phyloP scores from a whole-genome alignment of 768 basidiomycete genomes.

The Boletus rubroflammeus region DNA sequence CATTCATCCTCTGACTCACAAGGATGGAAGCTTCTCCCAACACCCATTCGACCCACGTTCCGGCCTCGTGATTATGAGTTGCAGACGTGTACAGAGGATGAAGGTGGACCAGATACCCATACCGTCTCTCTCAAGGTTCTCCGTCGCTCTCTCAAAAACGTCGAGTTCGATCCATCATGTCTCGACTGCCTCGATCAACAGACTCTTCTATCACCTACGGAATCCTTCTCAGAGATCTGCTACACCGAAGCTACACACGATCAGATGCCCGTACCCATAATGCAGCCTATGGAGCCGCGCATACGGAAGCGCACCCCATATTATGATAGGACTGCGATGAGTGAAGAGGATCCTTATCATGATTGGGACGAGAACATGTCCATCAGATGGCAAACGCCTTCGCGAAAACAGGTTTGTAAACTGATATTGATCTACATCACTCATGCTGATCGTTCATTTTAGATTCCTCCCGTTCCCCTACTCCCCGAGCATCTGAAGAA shows the following conservation, averaged over 20 bases:
- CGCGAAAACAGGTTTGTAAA: constrained; percentile 23
- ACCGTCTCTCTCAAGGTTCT: constrained; percentile 32
- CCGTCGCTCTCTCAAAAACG: constrained; percentile 33
- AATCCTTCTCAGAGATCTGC: constrained; percentile 43
- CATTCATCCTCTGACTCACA: constrained; percentile 33
- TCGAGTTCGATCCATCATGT: constrained; percentile 40
- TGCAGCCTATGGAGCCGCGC: constrained; percentile 32
- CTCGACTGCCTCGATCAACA: constrained; percentile 42
- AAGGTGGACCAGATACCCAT: constrained; percentile 22
- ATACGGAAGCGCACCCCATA: constrained; percentile 27
- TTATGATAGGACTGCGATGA: constrained; percentile 34
- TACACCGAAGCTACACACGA: constrained; percentile 40
- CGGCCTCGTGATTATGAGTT: constrained; percentile 33
- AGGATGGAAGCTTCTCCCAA: constrained; percentile 32
- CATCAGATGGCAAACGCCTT: constrained; percentile 11
- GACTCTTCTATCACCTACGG: constrained; percentile 38
- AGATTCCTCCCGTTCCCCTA: constrained; percentile 28
- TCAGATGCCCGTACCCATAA: constrained; percentile 21
- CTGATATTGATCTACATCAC: not conserved
- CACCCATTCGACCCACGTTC: constrained; percentile 33
- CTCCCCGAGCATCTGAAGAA: constrained; percentile 26
- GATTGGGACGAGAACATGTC: constrained; percentile 36
- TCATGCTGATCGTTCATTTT: constrained; percentile 1
- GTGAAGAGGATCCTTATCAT: constrained; percentile 33
- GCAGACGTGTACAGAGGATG: constrained; percentile 30